phyloP scores from a whole-genome alignment of 2,329 filamentous ascomycete genomes.

The Colletotrichum trifolii region DNA sequence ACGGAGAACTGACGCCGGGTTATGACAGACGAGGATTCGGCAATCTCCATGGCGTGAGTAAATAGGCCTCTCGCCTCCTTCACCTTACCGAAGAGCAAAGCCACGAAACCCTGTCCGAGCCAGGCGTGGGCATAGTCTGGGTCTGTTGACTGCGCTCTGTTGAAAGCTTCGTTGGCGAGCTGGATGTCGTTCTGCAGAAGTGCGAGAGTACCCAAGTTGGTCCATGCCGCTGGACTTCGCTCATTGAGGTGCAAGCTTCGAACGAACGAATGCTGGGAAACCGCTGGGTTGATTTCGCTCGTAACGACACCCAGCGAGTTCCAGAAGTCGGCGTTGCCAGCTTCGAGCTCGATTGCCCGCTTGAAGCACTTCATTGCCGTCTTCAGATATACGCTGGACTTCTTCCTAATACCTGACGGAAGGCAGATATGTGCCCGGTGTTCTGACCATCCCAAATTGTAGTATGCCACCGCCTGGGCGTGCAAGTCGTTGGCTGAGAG shows the following conservation, averaged over 20 bases:
- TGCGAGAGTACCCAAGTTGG: conserved; percentile 89
- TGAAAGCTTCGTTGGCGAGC: conserved; percentile 91
- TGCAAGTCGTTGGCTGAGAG: conserved; percentile 79
- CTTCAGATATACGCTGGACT: conserved; percentile 76
- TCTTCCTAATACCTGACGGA: conserved; percentile 62
- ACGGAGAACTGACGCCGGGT: conserved; percentile 83
- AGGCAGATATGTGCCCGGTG: conserved; percentile 81
- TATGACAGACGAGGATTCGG: conserved; percentile 78
- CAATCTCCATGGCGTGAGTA: conserved; percentile 93
- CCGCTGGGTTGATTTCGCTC: conserved; percentile 83
- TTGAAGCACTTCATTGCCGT: conserved; percentile 93
- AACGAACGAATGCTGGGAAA: conserved; percentile 93
- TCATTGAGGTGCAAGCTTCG: conserved; percentile 94
- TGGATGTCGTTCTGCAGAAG: conserved; percentile 84
- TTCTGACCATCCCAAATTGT: conserved; percentile 96
- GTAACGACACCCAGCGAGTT: conserved; percentile 94
- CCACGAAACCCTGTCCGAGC: conserved; percentile 91
- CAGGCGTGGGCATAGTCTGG: conserved; percentile 94
- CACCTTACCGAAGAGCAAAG: conserved; percentile 77
- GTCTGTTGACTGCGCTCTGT: conserved; percentile 90
- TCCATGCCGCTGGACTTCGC: conserved; percentile 85
- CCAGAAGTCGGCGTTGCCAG: conserved; percentile 96
- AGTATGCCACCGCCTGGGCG: conserved; percentile 95
- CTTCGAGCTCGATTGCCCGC: conserved; percentile 92
- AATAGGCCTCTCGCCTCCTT: conserved; percentile 87